phyloP scores from a whole-genome alignment of 768 basidiomycete genomes.

The Pleurotus ostreatus region DNA sequence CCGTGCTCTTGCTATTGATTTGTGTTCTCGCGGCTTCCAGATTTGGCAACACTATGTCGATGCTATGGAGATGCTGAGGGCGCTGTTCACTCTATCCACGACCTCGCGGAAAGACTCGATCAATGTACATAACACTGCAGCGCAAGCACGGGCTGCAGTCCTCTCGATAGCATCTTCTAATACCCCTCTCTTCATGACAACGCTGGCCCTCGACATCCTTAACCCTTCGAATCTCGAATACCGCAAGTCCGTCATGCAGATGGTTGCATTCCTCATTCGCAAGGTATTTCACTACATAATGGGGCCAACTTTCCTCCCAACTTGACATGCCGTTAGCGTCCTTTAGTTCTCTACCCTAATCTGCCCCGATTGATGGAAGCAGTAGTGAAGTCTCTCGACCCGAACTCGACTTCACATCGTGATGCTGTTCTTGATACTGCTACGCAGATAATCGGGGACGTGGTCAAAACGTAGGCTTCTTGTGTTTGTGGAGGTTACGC shows the following conservation, averaged over 20 bases:
- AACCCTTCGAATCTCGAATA: constrained; percentile 72
- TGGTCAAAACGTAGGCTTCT: constrained; percentile 80
- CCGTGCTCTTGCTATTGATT: constrained; percentile 76
- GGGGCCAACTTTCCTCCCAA: background rate
- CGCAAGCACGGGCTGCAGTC: constrained; percentile 80
- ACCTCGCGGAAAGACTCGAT: constrained; percentile 66
- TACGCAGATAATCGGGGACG: constrained; percentile 89
- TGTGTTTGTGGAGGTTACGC: too few species aligned
- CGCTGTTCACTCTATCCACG: constrained; percentile 79
- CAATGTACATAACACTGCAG: constrained; percentile 60
- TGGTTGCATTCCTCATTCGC: constrained; percentile 89
- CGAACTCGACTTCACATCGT: constrained; percentile 68
- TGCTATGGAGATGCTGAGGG: constrained; percentile 81
- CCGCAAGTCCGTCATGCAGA: constrained; percentile 85
- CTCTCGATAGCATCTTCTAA: constrained; percentile 80
- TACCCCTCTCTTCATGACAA: constrained; percentile 92
- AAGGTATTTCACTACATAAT: constrained; percentile 48
- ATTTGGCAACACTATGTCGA: constrained; percentile 96
- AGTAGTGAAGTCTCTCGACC: constrained; percentile 94
- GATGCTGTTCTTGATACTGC: constrained; percentile 89
- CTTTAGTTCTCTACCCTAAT: constrained; percentile 78
- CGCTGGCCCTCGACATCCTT: constrained; percentile 84
- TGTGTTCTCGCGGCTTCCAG: constrained; percentile 87
- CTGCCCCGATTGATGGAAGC: constrained; percentile 88
- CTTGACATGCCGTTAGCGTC: constrained; percentile 46